Base-by-base conservation (phyloP, 768 basidiomycete species). In the Agaricus subrufescens region DNA sequence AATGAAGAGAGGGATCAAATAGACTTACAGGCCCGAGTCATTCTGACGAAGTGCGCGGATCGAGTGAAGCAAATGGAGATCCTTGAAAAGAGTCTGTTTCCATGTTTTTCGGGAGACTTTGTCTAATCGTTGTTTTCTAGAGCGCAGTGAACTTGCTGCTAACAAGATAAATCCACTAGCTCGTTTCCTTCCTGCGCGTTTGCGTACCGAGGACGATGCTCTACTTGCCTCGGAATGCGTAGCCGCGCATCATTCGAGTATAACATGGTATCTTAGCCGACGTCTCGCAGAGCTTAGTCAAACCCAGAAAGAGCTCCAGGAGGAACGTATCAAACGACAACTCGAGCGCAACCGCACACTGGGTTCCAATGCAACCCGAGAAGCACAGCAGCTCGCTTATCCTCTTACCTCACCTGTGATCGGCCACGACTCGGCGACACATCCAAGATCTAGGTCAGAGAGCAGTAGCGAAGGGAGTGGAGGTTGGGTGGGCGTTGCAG, bases 1-100 rank as follows among this genome's bases (percentile, higher is more conserved):
- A 94, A 98, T 66, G 85, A 91, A 60, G 95, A 99, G 69, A 79
- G 95, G 58, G 95, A 98, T 71, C 93, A 97, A 72, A 91, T 99
- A 52, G 97, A 99, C 77, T 73, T 94, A 58, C 90, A 96, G 67
- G 89, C 92, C 31, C 86, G 89, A 61, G 80, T 93, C 63, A 87
- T 97, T 53, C 75, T 98, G 48, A 81, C 85, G 49, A 82, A 87
- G 52, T 97, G 94, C 73, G 84, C 91, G 31, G 90, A 95, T 60
- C 77, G 91, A 62, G 88, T 98, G 7, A 87, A 85, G 62, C 84
- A 88, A 68, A 84, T 99, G 81, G 97, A 98, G 67, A 76, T 78
- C 40, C 72, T 91, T 27, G 97, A 98, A 75, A 88, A 89, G 70
- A 83, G 96, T 98, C 73, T 67, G 89, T 73, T 50, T 64, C 14